A percentile compares a stretch with the other conserved stretches of the same genome.
Evolutionary conservation across 192 early-diverging fungal genomes (phyloP).

Genomic region (Rhizoclosmatium globosum): DNA sequence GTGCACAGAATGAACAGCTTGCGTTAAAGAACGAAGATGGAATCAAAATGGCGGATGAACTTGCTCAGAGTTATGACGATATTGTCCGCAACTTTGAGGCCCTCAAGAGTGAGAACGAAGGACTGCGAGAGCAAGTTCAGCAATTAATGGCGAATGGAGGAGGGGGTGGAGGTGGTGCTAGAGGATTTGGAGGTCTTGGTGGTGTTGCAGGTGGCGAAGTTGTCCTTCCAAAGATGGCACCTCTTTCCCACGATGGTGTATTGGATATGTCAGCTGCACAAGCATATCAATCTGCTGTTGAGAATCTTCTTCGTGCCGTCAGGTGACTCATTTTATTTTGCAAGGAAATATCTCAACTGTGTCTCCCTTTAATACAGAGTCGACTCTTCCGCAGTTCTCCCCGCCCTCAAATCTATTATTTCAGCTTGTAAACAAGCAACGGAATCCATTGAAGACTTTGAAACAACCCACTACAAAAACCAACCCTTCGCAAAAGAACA

Average conservation of each 20-base stretch:
- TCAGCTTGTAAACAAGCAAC: slow-evolving; percentile 25
- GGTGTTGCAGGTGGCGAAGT: background rate
- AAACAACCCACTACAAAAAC: no score
- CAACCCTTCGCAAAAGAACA: no score
- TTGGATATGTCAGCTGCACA: slow-evolving; percentile 10
- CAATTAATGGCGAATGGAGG: no score
- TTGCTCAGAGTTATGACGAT: slow-evolving; percentile 28
- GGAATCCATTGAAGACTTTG: slow-evolving; percentile 26
- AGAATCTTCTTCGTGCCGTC: background rate
- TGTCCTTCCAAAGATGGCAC: background rate
- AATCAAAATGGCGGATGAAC: slow-evolving; percentile 20
- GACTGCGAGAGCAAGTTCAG: slow-evolving; percentile 13
- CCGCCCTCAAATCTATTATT: slow-evolving; percentile 13
- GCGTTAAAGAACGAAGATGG: slow-evolving; percentile 25
- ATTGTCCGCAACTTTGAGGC: slow-evolving; percentile 14
- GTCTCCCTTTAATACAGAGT: background rate
- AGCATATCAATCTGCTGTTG: slow-evolving; percentile 17
- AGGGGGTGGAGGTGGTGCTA: no score
- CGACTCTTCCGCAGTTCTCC: slow-evolving; percentile 5
- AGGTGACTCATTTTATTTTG: background rate
- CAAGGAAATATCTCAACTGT: background rate
- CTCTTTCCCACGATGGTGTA: slow-evolving; percentile 16
- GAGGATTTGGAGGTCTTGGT: no score
- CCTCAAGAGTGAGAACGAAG: slow-evolving; percentile 25
- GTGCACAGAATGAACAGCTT: slow-evolving; percentile 23